These are phyloP conservation scores for Hypoxylon sp. DNA, from an alignment of 2,329 filamentous ascomycete genomes.

Conservation along the genomic window DNA sequence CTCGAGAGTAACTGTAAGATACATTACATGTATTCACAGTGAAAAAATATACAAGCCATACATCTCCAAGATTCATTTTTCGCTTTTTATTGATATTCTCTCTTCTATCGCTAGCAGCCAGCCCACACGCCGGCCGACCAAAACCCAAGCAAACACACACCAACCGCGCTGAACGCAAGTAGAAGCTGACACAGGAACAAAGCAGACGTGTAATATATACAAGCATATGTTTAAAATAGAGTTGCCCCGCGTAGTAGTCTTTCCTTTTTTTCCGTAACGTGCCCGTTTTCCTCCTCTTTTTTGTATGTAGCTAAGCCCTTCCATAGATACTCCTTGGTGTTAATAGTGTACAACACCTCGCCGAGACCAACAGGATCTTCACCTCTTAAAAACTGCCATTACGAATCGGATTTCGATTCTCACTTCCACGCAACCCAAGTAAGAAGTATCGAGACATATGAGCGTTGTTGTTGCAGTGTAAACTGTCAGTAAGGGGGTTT, in stretches of 20 bases:
- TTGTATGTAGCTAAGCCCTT: slow-evolving; percentile 8
- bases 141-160: slow-evolving; percentile 22
- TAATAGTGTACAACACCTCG: slow-evolving; percentile 32
- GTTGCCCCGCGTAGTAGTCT: slow-evolving; percentile 39
- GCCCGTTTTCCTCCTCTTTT: slow-evolving; percentile 36
- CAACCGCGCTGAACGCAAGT: slow-evolving; percentile 15
- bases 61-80: slow-evolving; percentile 11
- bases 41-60: neutral
- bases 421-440: slow-evolving; percentile 7
- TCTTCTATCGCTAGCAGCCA: slow-evolving; percentile 35
- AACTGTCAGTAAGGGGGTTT: slow-evolving; percentile 52
- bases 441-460: slow-evolving; percentile 37
- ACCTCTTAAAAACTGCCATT: slow-evolving; percentile 19
- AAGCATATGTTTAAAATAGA: slow-evolving; percentile 38
- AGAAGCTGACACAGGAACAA: slow-evolving; percentile 32
- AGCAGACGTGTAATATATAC: slow-evolving; percentile 42
- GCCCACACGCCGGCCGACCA: slow-evolving; percentile 19
- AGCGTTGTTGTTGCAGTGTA: slow-evolving; percentile 31
- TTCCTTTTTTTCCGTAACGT: slow-evolving; percentile 28
- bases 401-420: slow-evolving; percentile 7
- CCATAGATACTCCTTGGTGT: slow-evolving; percentile 27
- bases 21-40: no score
- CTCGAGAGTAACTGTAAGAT: no score
- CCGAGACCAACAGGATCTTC: slow-evolving; percentile 10
- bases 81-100: slow-evolving; percentile 36